Evolutionary conservation across 805 yeast species (phyloP).

Genomic region (Starmerella riodocensis): DNA sequence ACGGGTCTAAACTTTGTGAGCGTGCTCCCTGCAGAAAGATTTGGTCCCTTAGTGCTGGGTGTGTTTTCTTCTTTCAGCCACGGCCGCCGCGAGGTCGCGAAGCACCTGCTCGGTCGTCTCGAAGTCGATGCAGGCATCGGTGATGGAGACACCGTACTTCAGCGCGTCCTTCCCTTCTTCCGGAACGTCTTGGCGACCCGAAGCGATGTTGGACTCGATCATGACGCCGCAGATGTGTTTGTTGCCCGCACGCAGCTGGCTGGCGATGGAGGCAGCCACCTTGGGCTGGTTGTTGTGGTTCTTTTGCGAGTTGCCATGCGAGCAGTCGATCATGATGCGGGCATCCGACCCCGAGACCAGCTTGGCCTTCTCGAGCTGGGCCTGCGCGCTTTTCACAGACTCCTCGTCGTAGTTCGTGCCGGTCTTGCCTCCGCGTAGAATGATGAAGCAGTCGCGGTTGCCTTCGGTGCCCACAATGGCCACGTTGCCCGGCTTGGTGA

Average conservation of each 20-base stretch:
- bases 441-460: slow-evolving; percentile 77
- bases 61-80: slow-evolving; percentile 56
- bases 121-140: slow-evolving; percentile 96
- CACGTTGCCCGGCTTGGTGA: slow-evolving; percentile 90
- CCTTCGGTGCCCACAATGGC: slow-evolving; percentile 96
- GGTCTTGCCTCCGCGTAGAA: slow-evolving; percentile 87
- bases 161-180: slow-evolving; percentile 52
- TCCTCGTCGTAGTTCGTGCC: slow-evolving; percentile 82
- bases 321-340: slow-evolving; percentile 93
- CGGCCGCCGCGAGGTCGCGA: slow-evolving; percentile 61
- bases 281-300: slow-evolving; percentile 86
- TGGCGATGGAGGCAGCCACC: slow-evolving; percentile 65
- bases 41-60: background rate
- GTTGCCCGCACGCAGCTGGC: slow-evolving; percentile 68
- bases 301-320: slow-evolving; percentile 90
- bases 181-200: slow-evolving; percentile 79
- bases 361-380: slow-evolving; percentile 37
- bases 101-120: slow-evolving; percentile 67
- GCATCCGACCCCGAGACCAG: slow-evolving; percentile 27
- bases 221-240: slow-evolving; percentile 75
- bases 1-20: slow-evolving; percentile 19
- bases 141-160: slow-evolving; percentile 85
- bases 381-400: slow-evolving; percentile 55
- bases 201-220: slow-evolving; percentile 87
- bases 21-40: background rate